These are phyloP conservation scores for Aspergillus ustus DNA, from an alignment of 2,329 filamentous ascomycete genomes.

Conservation along the genomic window DNA sequence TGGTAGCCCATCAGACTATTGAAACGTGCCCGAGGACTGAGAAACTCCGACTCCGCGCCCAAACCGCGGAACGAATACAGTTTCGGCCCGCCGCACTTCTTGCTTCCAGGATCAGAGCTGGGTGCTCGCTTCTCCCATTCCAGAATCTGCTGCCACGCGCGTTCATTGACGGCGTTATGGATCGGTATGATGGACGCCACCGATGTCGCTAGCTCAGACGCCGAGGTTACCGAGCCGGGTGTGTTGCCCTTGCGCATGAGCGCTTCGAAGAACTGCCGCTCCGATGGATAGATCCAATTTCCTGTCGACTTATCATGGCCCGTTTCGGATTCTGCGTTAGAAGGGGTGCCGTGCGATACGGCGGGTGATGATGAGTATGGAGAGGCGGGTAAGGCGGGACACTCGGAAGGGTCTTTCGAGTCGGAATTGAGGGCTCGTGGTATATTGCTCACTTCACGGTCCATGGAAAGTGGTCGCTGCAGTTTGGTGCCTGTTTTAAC, in stretches of 20 bases:
- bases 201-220: conserved; percentile 62
- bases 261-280: conserved; percentile 97
- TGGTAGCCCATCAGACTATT: conserved; percentile 88
- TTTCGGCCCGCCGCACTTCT: conserved; percentile 74
- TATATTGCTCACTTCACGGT: conserved; percentile 79
- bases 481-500: conserved; percentile 32
- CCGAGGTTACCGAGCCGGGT: conserved; percentile 53
- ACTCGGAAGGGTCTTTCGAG: conserved; percentile 25
- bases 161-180: conserved; percentile 97
- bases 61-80: conserved; percentile 81
- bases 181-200: conserved; percentile 95
- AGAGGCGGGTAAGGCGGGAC: conserved; percentile 33
- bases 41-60: conserved; percentile 52
- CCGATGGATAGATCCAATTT: conserved; percentile 97
- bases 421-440: conserved; percentile 60
- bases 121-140: conserved; percentile 78
- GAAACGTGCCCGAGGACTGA: conserved; percentile 82
- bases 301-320: conserved; percentile 71
- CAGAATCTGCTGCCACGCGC: conserved; percentile 90
- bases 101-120: conserved; percentile 60
- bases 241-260: conserved; percentile 90
- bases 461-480: conserved; percentile 60
- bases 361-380: conserved; percentile 34
- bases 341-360: conserved; percentile 50
- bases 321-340: conserved; percentile 80